Conservation (phyloP, 257 asterid genomes). For the Fraxinus excelsior region DNA sequence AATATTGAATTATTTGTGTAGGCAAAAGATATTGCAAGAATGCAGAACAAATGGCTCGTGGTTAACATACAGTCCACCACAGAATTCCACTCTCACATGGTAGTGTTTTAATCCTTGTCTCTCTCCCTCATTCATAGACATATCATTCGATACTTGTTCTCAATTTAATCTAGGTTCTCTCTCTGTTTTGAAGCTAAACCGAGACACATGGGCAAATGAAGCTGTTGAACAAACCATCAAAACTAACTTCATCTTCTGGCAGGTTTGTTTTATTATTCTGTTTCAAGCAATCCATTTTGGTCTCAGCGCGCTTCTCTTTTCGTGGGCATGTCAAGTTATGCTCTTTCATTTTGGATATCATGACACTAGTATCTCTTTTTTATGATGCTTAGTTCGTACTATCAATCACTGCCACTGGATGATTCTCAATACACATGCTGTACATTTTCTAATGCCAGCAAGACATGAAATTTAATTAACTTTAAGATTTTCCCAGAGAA, state of each 20-base stretch:
- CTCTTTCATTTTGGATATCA: background rate
- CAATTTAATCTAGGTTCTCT: constrained; percentile 23
- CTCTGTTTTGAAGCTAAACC: constrained; percentile 75
- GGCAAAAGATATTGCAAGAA: constrained; percentile 88
- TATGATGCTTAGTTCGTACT: background rate
- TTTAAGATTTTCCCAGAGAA: background rate
- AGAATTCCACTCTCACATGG: constrained; percentile 99
- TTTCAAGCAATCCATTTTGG: constrained; percentile 14
- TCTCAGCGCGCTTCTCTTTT: background rate
- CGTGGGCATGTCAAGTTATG: background rate
- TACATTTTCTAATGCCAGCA: background rate
- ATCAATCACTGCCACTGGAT: background rate
- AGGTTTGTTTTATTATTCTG: constrained; percentile 51
- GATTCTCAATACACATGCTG: background rate
- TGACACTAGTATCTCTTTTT: background rate
- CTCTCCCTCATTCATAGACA: background rate
- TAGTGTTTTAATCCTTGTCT: constrained; percentile 31
- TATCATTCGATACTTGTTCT: constrained; percentile 16
- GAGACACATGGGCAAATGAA: constrained; percentile 98
- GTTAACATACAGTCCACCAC: constrained; percentile 88
- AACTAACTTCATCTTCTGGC: constrained; percentile 94
- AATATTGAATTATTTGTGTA: constrained; percentile 29
- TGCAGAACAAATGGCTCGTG: constrained; percentile 85
- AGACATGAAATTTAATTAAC: constrained; percentile 3
- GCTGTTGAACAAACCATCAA: constrained; percentile 96